Evolutionary conservation across 2,329 filamentous ascomycete genomes (phyloP), one percentile per base, ranked within the genome.

Genomic region (Helotiales sp.): DNA sequence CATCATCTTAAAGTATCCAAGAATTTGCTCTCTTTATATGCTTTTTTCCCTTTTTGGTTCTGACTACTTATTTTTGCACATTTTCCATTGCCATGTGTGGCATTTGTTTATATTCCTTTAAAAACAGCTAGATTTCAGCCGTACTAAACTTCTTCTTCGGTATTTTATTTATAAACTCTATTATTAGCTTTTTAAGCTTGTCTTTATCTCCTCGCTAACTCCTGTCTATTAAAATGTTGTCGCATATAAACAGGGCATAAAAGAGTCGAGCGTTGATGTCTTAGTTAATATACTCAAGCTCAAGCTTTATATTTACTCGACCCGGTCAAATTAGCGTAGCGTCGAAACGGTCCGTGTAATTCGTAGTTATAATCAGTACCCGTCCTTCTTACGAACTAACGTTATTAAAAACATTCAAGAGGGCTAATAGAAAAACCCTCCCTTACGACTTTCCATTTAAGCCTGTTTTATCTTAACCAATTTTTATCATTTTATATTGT

Each of bases 211-310:
- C 55, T 59, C 34, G 37, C 60, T 54, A 13, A 22, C 57, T 58
- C 60, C 50, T 34, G 26, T 63, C 54, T 40, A 10, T 3, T 58
- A 45, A 58, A 15, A 40, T 49, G 22, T 59, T 30, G 30, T 66
- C 60, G 24, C 30, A 30, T 52, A 58, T 63, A 63, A 72, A 77
- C 28, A 77, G 76, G 43, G 69, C 70, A 32, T 68, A 66, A 66
- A 77, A 77, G 57, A 77, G 73, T 7, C 71, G 72, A 10, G 60
- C 69, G 22, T 75, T 73, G 68, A 76, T 77, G 1, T 68, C 52
- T 1, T 63, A 13, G 52, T 68, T 71, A 11, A 74, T 73, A 10
- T 76, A 70, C 47, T 93, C 93, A 52, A 97, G 89, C 61, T n/a
- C n/a, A n/a, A n/a, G n/a, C n/a, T n/a, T n/a, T n/a, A n/a, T n/a